A percentile compares a stretch with the other conserved stretches of the same genome.
Evolutionary conservation across 1,139 yeast genomes (phyloP).

Genomic region (Scheffersomyces titani): DNA sequence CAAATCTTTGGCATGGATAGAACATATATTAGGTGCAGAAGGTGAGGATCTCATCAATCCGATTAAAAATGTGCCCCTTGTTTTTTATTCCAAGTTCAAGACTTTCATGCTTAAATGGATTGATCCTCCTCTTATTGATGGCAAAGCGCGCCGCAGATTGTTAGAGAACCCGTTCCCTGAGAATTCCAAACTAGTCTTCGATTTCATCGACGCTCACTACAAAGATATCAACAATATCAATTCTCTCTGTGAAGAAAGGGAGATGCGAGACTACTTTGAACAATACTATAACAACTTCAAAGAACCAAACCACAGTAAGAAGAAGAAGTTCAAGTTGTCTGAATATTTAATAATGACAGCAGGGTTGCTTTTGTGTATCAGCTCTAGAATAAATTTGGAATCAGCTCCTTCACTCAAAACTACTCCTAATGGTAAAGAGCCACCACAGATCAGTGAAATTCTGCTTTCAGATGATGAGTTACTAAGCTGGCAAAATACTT

Average conservation of each 20-base stretch:
- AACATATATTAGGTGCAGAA: slow-evolving; percentile 24
- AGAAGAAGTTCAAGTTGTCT: slow-evolving; percentile 20
- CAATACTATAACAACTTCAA: slow-evolving; percentile 14
- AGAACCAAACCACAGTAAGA: slow-evolving; percentile 6
- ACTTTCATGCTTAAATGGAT: slow-evolving; percentile 30
- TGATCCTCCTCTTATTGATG: slow-evolving; percentile 32
- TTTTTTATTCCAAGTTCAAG: slow-evolving; percentile 22
- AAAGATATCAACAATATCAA: slow-evolving; percentile 10
- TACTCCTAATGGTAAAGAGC: slow-evolving; percentile 2
- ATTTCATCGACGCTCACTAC: slow-evolving; percentile 23
- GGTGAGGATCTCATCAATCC: slow-evolving; percentile 25
- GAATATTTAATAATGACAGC: slow-evolving; percentile 37
- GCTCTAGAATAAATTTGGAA: slow-evolving; percentile 20
- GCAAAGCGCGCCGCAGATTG: slow-evolving; percentile 17
- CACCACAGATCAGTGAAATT: neutral
- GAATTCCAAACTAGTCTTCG: slow-evolving; percentile 22
- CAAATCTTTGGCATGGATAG: slow-evolving; percentile 38
- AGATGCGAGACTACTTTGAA: slow-evolving; percentile 13
- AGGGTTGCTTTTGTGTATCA: slow-evolving; percentile 27
- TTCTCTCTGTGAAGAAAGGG: slow-evolving; percentile 8
- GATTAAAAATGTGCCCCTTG: slow-evolving; percentile 31
- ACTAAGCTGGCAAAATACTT: slow-evolving; percentile 21
- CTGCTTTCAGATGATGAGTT: slow-evolving; percentile 3
- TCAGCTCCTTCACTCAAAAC: neutral
- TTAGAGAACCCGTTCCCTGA: slow-evolving; percentile 31